A percentile compares a stretch with the other conserved stretches of the same genome.
phyloP scores from a whole-genome alignment of 2,329 filamentous ascomycete species.

The Chaetomium globosum region DNA sequence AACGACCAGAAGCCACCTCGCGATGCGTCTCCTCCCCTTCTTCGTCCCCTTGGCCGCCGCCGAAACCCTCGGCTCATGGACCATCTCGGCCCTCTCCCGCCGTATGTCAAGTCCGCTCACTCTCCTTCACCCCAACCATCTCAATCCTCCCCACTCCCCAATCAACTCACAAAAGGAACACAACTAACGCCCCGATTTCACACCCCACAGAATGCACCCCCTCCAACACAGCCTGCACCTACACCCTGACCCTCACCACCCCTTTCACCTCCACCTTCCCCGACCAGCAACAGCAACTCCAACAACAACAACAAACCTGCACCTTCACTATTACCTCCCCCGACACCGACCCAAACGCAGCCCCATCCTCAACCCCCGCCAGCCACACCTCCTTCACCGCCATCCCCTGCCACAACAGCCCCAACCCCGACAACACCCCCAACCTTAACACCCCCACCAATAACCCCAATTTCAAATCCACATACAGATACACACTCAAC shows the following conservation, averaged over 20 bases:
- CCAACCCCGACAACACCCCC: not conserved
- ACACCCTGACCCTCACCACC: constrained; percentile 18
- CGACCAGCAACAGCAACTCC: not conserved
- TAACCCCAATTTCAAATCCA: no score
- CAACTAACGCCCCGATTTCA: not conserved
- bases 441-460: not conserved
- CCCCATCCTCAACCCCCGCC: not conserved
- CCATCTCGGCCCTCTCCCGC: constrained; percentile 14
- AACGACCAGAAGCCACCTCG: not conserved
- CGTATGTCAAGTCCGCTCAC: not conserved
- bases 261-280: not conserved
- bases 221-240: constrained; percentile 20
- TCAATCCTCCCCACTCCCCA: not conserved
- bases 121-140: not conserved
- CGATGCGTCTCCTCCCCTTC: constrained; percentile 4
- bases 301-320: constrained; percentile 14
- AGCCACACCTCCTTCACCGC: constrained; percentile 12
- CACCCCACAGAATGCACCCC: constrained; percentile 3
- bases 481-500: constrained; percentile 28
- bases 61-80: constrained; percentile 19
- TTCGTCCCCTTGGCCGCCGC: not conserved
- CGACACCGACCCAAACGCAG: no score
- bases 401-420: constrained; percentile 6
- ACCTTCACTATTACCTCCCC: constrained; percentile 10
- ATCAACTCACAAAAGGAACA: not conserved